phyloP scores from a whole-genome alignment of 2,329 filamentous ascomycete species.

The Fusarium pininemorale region DNA sequence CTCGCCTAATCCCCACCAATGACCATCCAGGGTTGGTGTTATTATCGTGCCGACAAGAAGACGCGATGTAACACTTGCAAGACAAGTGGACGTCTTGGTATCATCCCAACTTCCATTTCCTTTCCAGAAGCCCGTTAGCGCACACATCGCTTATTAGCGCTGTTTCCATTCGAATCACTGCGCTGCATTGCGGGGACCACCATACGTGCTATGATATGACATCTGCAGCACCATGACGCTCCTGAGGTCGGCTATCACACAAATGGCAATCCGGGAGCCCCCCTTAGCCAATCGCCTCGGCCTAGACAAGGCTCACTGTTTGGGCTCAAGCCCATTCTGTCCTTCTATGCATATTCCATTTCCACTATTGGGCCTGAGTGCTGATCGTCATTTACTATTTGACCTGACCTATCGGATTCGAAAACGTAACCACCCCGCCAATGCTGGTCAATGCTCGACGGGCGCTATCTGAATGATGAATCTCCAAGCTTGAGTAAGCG shows the following conservation, averaged over 20 bases:
- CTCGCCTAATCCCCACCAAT: neutral
- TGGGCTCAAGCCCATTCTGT: neutral
- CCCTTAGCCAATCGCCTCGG: too few relatives aligned
- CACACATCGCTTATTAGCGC: neutral
- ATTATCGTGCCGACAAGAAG: neutral
- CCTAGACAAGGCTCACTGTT: neutral
- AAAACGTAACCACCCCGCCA: neutral
- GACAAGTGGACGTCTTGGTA: neutral
- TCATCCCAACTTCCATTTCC: neutral
- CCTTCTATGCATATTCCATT: neutral
- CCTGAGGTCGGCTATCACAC: neutral
- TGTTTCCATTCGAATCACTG: neutral
- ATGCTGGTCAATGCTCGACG: neutral
- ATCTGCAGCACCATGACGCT: neutral
- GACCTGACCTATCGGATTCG: neutral
- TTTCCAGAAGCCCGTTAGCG: neutral
- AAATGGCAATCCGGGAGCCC: neutral
- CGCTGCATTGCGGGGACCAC: neutral
- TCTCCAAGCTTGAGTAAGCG: neutral
- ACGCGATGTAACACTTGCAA: neutral
- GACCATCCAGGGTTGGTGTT: fast-evolving
- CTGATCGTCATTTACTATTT: neutral
- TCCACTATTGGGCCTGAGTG: neutral
- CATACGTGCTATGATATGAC: too few relatives aligned
- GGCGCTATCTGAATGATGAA: neutral